Evolutionary conservation across 2,329 filamentous ascomycete species (phyloP), one percentile per base, ranked within the genome.

Genomic region (Colletotrichum godetiae): DNA sequence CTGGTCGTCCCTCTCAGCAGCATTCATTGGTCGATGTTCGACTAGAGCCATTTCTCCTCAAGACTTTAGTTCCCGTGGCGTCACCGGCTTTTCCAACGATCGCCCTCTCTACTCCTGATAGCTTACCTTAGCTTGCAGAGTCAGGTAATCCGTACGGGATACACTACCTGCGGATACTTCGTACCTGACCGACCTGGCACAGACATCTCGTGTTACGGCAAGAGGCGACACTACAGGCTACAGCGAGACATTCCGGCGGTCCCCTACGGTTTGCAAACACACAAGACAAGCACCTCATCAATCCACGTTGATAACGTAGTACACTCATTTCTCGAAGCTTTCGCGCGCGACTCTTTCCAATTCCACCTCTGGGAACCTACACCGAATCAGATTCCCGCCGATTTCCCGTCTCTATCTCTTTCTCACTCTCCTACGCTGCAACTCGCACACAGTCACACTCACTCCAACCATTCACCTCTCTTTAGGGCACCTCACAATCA

Each of bases 1-100:
- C 72, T 53, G 62, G 57, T 64, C 62, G 68, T 74, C 59, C 62
- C n/a, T 68, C 62, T 74, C 42, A 37, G n/a, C 22, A 52, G 19
- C 52, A 68, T 33, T 63, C 58, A 63, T 74, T 74, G 68, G 68
- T 35, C 22, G 33, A 27, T 27, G 22, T 35, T 37, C 22, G 24
- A 37, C 29, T 35, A 35, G 33, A 56, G 46, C 27, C 22, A n/a
- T 35, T 62, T 57, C 60, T 46, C 5, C 31, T 24, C 15, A 7
- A 49, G 60, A 65, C 55, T 27, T 58, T 59, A 65, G 67, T 5
- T 65, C 57, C 35, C 52, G 67, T 73, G 61, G 71, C 67, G 71
- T 73, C 71, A 61, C 71, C 49, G 35, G 55, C 70, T 57, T 55
- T 24, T 42, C 56, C 55, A 70, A 29, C 56, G 60, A 73, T 65